Evolutionary conservation across 139 green algal species (phyloP).

Genomic region (Auxenochlorella protothecoides): DNA sequence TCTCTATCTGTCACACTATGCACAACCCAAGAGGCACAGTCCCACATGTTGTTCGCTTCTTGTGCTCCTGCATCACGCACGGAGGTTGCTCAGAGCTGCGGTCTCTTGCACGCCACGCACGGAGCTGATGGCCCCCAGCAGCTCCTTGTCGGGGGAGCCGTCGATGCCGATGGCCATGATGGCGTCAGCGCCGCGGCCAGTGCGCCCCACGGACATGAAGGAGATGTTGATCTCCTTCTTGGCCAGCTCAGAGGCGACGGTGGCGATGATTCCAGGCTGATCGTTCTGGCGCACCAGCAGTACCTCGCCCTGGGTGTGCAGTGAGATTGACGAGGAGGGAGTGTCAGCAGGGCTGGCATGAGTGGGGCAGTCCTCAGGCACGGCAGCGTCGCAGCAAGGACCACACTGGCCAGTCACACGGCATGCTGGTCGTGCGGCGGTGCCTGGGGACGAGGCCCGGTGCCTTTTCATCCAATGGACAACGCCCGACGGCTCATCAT

Average conservation of each 20-base stretch:
- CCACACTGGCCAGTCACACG: too few species aligned
- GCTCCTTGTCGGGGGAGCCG: slow-evolving; percentile 28
- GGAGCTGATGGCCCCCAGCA: slow-evolving; percentile 5
- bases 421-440: too few species aligned
- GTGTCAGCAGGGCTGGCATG: not conserved
- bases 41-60: too few species aligned
- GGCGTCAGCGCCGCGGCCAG: slow-evolving; percentile 39
- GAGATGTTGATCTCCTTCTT: slow-evolving; percentile 78
- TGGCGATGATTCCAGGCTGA: slow-evolving; percentile 86
- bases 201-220: slow-evolving; percentile 81
- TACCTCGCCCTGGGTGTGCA: slow-evolving; percentile 47
- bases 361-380: not conserved
- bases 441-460: too few species aligned
- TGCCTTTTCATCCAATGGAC: too few species aligned
- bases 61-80: too few species aligned
- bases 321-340: not conserved
- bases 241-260: slow-evolving; percentile 58
- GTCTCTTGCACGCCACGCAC: slow-evolving; percentile 20
- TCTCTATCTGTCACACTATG: too few species aligned
- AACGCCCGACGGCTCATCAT: not conserved
- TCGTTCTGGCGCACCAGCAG: slow-evolving; percentile 73
- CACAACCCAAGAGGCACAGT: too few species aligned
- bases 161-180: slow-evolving; percentile 95
- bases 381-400: not conserved
- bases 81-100: too few species aligned